These are phyloP conservation scores for Viola odorata DNA, from an alignment of 345 rosid species.

Conservation along the genomic window DNA sequence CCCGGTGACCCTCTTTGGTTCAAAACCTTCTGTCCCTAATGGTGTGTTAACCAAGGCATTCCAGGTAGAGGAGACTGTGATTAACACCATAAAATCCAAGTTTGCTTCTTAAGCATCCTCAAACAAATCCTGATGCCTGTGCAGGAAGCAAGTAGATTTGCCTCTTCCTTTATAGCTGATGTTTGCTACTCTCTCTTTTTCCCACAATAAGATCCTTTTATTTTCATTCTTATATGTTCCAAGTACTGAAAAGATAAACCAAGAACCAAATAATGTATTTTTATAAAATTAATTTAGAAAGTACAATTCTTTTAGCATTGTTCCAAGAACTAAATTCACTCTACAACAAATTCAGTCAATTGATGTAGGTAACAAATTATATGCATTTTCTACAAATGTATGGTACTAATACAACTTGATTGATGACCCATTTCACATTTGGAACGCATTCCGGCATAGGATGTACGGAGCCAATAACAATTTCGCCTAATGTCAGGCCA, in stretches of 20 bases:
- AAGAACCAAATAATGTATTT: not conserved
- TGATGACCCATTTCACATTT: not conserved
- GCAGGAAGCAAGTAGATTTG: not conserved
- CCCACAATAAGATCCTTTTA: not conserved
- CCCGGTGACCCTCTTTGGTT: conserved; percentile 38
- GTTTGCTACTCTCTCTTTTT: not conserved
- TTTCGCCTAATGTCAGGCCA: not conserved
- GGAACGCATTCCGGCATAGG: conserved; percentile 9
- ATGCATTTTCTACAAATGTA: conserved; percentile 24
- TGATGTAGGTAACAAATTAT: conserved; percentile 15
- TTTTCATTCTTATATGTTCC: not conserved
- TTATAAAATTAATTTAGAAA: no score
- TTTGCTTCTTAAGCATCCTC: conserved; percentile 21
- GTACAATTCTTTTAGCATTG: not conserved
- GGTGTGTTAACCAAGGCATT: conserved; percentile 52
- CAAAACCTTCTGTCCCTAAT: conserved; percentile 52
- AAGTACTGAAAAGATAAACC: not conserved
- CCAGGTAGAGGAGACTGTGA: conserved; percentile 35
- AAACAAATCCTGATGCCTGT: not conserved
- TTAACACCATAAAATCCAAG: conserved; percentile 46
- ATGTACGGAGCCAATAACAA: not conserved
- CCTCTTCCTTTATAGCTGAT: not conserved
- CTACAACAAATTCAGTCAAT: conserved; percentile 2
- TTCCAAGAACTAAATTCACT: conserved; percentile 5
- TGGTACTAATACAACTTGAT: conserved; percentile 17